Percentiles rank a stretch among this genome's conserved stretches.
Conservation (phyloP, 2,329 filamentous ascomycete species). For the Arachnopeziza araneosa region DNA sequence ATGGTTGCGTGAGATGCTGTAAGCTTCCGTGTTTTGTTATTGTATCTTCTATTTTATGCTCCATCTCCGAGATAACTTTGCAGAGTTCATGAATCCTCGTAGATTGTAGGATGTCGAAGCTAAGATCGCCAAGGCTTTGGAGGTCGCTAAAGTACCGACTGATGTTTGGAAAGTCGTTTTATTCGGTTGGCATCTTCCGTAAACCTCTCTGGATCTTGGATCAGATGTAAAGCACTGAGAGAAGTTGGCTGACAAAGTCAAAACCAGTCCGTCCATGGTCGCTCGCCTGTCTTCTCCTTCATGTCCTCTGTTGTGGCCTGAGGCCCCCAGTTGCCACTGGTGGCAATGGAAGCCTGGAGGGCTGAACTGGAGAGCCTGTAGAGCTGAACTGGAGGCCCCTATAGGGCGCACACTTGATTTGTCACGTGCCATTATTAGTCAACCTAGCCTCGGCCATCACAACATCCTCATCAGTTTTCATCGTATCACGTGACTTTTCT, state of each 20-base stretch:
- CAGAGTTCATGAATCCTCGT: slow-evolving; percentile 6
- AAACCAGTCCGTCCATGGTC: not conserved
- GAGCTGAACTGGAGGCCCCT: no score
- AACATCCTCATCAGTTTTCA: no score
- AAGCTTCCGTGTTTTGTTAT: no score
- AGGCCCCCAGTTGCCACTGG: not conserved
- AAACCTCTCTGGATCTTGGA: slow-evolving; percentile 7
- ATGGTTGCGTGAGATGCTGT: no score
- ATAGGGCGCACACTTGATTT: no score
- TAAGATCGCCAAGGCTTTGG: slow-evolving; percentile 1
- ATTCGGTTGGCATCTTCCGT: not conserved
- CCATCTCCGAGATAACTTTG: slow-evolving; percentile 1
- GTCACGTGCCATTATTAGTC: no score
- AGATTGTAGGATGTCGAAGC: not conserved
- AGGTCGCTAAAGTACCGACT: not conserved
- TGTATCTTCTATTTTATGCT: no score
- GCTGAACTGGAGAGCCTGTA: no score
- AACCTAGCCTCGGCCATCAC: no score
- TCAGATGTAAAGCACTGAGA: slow-evolving; percentile 1
- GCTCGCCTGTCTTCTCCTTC: not conserved
- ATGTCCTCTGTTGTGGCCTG: no score
- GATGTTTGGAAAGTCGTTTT: not conserved
- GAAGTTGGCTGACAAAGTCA: not conserved
- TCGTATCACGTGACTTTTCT: not conserved
- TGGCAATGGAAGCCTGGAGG: no score